Conservation (phyloP, 805 yeast species). For the Blastobotrys terrestris region DNA sequence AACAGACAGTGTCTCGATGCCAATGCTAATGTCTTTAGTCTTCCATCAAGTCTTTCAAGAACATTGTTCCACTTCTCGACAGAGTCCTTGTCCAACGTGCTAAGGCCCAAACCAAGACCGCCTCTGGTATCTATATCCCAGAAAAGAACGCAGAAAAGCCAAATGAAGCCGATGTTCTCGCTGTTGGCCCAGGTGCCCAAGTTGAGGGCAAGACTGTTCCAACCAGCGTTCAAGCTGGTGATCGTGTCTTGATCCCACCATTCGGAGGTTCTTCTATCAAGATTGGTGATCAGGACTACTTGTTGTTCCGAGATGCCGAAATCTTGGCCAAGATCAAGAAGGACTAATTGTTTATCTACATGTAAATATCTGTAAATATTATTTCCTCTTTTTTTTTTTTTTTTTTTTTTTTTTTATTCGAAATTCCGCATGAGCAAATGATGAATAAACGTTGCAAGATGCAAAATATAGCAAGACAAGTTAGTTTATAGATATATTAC, state of each 20-base stretch:
- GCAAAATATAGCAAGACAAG: too few relatives aligned
- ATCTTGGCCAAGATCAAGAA: conserved; percentile 82
- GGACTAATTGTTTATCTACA: conserved; percentile 34
- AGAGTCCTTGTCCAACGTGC: conserved; percentile 93
- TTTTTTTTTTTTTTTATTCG: too few relatives aligned
- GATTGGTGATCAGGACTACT: conserved; percentile 66
- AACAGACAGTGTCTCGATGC: background rate
- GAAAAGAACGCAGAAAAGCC: conserved; percentile 94
- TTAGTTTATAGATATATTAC: too few relatives aligned
- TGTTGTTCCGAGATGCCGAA: conserved; percentile 88
- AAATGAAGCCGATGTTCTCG: conserved; percentile 84
- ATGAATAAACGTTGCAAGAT: too few relatives aligned
- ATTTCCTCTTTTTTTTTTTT: background rate
- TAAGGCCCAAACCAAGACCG: conserved; percentile 85
- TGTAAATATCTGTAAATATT: conserved; percentile 3
- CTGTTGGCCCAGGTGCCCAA: conserved; percentile 93
- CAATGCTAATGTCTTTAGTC: conserved; percentile 33
- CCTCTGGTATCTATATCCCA: conserved; percentile 89
- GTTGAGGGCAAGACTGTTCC: conserved; percentile 65
- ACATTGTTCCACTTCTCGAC: conserved; percentile 89
- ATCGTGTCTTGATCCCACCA: conserved; percentile 87
- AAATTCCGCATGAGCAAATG: too few relatives aligned
- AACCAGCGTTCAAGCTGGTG: conserved; percentile 81
- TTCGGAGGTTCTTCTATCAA: conserved; percentile 90
- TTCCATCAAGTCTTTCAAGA: conserved; percentile 73